Evolutionary conservation across 495 filamentous ascomycete species (phyloP), one percentile per base, ranked within the genome.

Genomic region (Lasiosphaeria miniovina): DNA sequence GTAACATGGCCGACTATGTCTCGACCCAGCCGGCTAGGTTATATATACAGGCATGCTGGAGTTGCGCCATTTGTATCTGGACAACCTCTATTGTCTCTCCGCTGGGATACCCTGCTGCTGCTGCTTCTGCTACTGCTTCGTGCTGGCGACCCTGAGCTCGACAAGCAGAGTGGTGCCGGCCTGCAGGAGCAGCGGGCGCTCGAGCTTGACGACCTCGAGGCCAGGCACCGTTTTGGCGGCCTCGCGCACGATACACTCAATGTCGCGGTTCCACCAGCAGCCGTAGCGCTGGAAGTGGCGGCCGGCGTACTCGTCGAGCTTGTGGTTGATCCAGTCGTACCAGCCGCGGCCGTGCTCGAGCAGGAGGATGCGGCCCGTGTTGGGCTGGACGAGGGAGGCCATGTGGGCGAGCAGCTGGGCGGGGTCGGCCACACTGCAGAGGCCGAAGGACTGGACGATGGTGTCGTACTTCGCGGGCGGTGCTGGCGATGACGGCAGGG

Each of bases 221-320:
- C 91, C 93, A 60, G 89, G 92, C 61, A 92, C 84, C 62, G 80
- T 57, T 55, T 60, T 43, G 33, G 64, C 70, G 6, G 77, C 76
- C 38, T 72, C 73, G 36, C 61, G 73, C 43, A 97, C 85, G 69
- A 98, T 84, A 57, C 72, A 74, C 58, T 87, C 89, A 56, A 98
- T 88, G 79, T 98, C 94, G 54, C 91, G 79, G 74, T 98, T 98
- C 87, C 90, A 96, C 93, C 93, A 98, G 76, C 94, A 98, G 8
- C 95, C 94, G 80, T 91, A 91, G 53, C 84, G 81, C 59, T 85
- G 80, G 48, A 92, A 93, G 81, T 98, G 94, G 36, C 76, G 77
- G 17, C 83, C 77, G 4, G 95, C 95, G 61, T 85, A 74, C 60
- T 83, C 81, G 74, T 98, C 94, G 66, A 99, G 71, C 12, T 89